Base-by-base conservation (phyloP, 2,329 filamentous ascomycete genomes). In the Chrysoporthe deuterocubensis region DNA sequence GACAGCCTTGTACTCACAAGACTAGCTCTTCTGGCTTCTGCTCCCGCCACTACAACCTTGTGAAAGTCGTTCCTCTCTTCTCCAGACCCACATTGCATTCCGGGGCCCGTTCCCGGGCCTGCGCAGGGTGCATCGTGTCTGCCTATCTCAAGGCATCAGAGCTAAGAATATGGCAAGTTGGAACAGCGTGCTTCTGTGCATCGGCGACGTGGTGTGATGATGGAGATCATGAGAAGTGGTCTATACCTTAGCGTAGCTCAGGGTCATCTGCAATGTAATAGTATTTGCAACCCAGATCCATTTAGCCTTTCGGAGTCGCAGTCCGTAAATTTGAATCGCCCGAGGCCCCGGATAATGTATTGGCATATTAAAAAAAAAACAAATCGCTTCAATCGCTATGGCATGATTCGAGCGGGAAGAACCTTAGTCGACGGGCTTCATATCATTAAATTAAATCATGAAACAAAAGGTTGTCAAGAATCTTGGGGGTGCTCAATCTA, bases 261-360 rank as follows among this genome's bases (percentile, higher is more conserved):
- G 21, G 26, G 16, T 54, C 50, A 26, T 14, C 50, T 54, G 50
- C 48, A 32, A 32, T 26, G 50, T 54, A 21, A 32, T 54, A 13
- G 34, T 57, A 57, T 16, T 14, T 42, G 56, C 56, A 42, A 58
- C 34, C 56, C 6, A 18, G 34, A 21, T 42, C 34, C 16, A 58
- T 58, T 58, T 40, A 58, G 56, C 56, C 56, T 40, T 58, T 58
- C 56, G 56, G 56, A 58, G 56, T 42, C 32, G 56, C 34, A 42
- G 37, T 58, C 56, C 56, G 56, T 58, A 8, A 42, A 40, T 2
- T 11, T 56, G n/a, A 34, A 18, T 6, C 21, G 32, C 7, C 37
- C 18, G 14, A 3, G 54, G 14, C n/a, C n/a, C 37, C 37, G 56
- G 56, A 37, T 40, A 42, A 58, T 11, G 26, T n/a, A 14, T 13